These are phyloP conservation scores for Citeromyces nyonsensis DNA, from an alignment of 805 yeast genomes.

Conservation along the genomic window DNA sequence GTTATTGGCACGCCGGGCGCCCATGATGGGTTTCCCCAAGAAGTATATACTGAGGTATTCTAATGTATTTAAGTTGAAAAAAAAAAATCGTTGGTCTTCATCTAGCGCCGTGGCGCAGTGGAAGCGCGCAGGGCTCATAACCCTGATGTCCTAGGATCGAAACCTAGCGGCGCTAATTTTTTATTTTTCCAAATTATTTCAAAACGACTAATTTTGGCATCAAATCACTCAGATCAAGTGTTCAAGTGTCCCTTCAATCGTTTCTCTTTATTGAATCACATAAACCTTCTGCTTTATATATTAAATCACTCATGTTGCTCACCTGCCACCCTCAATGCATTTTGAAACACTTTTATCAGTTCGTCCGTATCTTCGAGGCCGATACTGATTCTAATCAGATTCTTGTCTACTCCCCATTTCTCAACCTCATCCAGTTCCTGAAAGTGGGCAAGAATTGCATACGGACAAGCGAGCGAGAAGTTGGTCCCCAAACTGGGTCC, in stretches of 20 bases:
- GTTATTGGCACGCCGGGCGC: too few species aligned
- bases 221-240: too few species aligned
- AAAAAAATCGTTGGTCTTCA: too few species aligned
- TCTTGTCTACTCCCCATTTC: slow-evolving; percentile 69
- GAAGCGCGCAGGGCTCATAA: slow-evolving; percentile 99
- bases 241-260: too few species aligned
- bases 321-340: slow-evolving; percentile 31
- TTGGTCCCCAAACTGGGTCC: slow-evolving; percentile 90
- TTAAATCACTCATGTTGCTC: slow-evolving; percentile 15
- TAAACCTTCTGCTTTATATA: too few species aligned
- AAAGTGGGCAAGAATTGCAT: slow-evolving; percentile 76
- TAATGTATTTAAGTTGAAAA: too few species aligned
- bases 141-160: slow-evolving; percentile 98
- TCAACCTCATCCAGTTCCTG: slow-evolving; percentile 67
- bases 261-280: too few species aligned
- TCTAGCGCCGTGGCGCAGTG: slow-evolving; percentile 94
- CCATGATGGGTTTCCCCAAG: too few species aligned
- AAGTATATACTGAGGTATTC: too few species aligned
- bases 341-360: slow-evolving; percentile 29
- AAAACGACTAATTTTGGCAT: too few species aligned
- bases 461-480: slow-evolving; percentile 82
- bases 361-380: slow-evolving; percentile 67
- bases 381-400: slow-evolving; percentile 66
- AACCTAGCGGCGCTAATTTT: slow-evolving; percentile 79
- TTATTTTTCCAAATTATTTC: too few species aligned